Evolutionary conservation across 83 land plant genomes (phyloP), one percentile per base, ranked within the genome.

Genomic region (Picea mariana): DNA sequence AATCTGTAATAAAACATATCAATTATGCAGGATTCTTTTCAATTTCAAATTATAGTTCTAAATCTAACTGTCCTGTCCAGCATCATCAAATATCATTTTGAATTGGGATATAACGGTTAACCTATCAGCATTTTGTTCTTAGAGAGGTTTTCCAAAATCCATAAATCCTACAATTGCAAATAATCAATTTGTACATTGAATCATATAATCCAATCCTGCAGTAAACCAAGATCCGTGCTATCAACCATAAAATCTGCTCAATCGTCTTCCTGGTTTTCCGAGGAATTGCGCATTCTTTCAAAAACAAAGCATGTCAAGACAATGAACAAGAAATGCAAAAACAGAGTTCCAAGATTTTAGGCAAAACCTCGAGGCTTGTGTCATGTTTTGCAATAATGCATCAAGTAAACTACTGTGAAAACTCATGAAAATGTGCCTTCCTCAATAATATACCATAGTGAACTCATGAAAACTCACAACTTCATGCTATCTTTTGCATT

Each of bases 1-100:
- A 62, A 97, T 97, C 99, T 97, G 95, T 78, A 77, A 69, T 13
- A 83, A 65, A 68, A 11, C 16, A 18, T 78, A 65, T 72, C 82
- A 73, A 85, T 38, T 21, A 67, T 62, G 16, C 72, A 65, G 83
- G 58, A 58, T 13, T 58, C 15, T 65, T n/a, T 27, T 40, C 61
- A 63, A 72, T 58, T 40, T 55, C 62, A 27, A 27, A 38, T 31
- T 79, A 26, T 63, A 79, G 23, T 16, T 38, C 42, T 61, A 23
- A 58, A 26, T 79, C 52, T 38, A 71, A n/a, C 49, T 38, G 44
- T 79, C 68, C 21, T 38, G 9, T 79, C 68, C 24, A 38, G 17
- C 17, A 64, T 20, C 67, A 64, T 15, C 81, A 79, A 8, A 17
- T 17, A 40, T 40, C 3, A 5, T 62, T 63, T 79, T 2, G 13